A percentile compares a stretch with the other conserved stretches of the same genome.
phyloP scores from a whole-genome alignment of 2,329 filamentous ascomycete species.

The Verticillium albo-atrum region DNA sequence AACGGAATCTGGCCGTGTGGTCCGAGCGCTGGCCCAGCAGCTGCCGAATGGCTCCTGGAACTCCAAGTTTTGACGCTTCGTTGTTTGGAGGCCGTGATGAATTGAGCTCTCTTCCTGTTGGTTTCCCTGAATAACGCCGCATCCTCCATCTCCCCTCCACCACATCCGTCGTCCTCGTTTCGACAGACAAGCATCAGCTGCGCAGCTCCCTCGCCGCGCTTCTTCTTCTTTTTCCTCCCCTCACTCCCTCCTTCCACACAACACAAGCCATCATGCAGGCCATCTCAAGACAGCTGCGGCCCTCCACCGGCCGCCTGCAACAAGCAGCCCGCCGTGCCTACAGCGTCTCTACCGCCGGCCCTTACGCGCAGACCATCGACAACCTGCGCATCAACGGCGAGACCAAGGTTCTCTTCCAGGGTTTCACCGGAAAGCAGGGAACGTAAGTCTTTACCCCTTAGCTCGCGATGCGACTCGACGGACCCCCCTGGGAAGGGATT shows the following conservation, averaged over 20 bases:
- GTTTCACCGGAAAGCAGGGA: conserved; percentile 96
- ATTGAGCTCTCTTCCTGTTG: conserved; percentile 1
- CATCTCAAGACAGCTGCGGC: conserved; percentile 65
- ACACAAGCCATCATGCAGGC: conserved; percentile 68
- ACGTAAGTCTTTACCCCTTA: conserved; percentile 55
- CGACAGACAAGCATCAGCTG: not conserved
- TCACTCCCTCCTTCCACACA: conserved; percentile 7
- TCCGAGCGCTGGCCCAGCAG: not conserved
- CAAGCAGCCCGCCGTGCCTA: conserved; percentile 66
- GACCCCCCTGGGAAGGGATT: conserved; percentile 2
- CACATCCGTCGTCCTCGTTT: not conserved
- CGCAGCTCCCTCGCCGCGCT: conserved; percentile 4
- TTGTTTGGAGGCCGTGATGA: conserved; percentile 1
- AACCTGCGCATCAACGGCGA: conserved; percentile 92
- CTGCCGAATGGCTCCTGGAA: not conserved
- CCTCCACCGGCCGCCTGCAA: conserved; percentile 65
- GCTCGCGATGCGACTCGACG: not conserved
- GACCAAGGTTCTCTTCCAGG: conserved; percentile 95
- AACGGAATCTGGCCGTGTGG: not conserved
- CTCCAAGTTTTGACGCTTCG: conserved; percentile 3
- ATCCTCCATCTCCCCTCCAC: conserved; percentile 2
- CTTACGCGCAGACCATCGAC: conserved; percentile 68
- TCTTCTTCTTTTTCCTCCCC: conserved; percentile 4
- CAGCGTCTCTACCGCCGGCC: conserved; percentile 60
- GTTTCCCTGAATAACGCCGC: not conserved